phyloP scores from a whole-genome alignment of 768 basidiomycete species.

The Pisolithus tinctorius region DNA sequence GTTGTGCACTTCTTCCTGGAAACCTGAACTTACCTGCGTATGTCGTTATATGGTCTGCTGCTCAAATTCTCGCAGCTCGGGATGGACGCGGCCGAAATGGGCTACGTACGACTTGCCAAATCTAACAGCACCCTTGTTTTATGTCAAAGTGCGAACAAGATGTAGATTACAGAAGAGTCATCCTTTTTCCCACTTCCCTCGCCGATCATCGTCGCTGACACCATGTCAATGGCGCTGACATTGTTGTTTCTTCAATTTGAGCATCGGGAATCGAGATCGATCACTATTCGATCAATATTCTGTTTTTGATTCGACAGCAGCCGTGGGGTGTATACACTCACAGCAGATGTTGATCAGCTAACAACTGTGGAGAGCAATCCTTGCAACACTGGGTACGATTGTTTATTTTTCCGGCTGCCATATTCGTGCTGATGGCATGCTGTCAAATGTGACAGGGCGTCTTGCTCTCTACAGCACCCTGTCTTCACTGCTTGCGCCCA shows the following conservation, averaged over 20 bases:
- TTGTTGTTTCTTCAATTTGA: conserved; percentile 91
- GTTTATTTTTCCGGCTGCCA: background rate
- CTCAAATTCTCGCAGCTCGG: too few species aligned
- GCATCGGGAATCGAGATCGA: conserved; percentile 73
- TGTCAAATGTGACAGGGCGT: conserved; percentile 49
- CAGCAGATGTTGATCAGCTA: conserved; percentile 69
- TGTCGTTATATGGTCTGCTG: too few species aligned
- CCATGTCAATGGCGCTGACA: conserved; percentile 31
- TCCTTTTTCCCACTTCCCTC: conserved; percentile 28
- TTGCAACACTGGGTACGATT: conserved; percentile 51
- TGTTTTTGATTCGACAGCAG: conserved; percentile 59
- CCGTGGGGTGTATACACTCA: conserved; percentile 63
- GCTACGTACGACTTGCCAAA: too few species aligned
- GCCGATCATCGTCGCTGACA: conserved; percentile 4
- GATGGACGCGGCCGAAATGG: too few species aligned
- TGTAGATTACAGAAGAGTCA: conserved; percentile 31
- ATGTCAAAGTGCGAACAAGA: conserved; percentile 54
- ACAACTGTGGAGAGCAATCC: conserved; percentile 71
- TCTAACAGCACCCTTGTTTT: background rate
- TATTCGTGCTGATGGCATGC: background rate
- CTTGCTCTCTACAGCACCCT: conserved; percentile 47
- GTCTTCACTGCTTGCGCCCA: conserved; percentile 43
- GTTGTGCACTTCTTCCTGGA: too few species aligned
- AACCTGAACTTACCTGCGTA: too few species aligned
- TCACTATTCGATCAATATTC: conserved; percentile 81